Evolutionary conservation across 495 filamentous ascomycete species (phyloP).

Genomic region (Trichoderma virens): DNA sequence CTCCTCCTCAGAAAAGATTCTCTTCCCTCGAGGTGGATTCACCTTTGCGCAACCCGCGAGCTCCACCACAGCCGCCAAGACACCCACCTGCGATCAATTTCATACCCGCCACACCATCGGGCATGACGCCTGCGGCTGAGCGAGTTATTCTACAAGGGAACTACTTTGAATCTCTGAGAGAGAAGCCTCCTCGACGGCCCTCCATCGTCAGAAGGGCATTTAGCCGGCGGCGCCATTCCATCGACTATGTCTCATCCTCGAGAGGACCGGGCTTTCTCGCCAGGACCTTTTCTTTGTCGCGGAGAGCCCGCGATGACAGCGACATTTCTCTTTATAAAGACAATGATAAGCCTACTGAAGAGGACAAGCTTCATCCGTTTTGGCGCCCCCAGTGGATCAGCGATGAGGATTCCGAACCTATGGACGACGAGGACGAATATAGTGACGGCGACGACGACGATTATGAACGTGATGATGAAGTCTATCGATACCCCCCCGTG

Average conservation of each 20-base stretch:
- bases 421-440: constrained; percentile 38
- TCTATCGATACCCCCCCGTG: constrained; percentile 30
- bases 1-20: constrained; percentile 38
- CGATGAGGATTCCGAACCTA: constrained; percentile 33
- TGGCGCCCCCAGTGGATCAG: constrained; percentile 76
- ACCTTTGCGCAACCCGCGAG: constrained; percentile 67
- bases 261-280: constrained; percentile 29
- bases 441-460: constrained; percentile 21
- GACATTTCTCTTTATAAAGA: constrained; percentile 17
- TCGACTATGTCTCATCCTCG: constrained; percentile 38
- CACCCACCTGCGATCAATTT: constrained; percentile 58
- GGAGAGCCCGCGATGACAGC: constrained; percentile 23
- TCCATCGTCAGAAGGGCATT: constrained; percentile 52
- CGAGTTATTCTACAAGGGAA: constrained; percentile 45
- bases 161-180: constrained; percentile 33
- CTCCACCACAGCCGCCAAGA: constrained; percentile 52
- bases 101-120: constrained; percentile 63
- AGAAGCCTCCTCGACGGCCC: constrained; percentile 36
- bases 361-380: constrained; percentile 63
- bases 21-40: constrained; percentile 51
- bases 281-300: constrained; percentile 36
- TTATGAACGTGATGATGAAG: constrained; percentile 18
- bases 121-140: constrained; percentile 46
- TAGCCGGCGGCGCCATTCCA: constrained; percentile 48
- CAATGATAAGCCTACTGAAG: constrained; percentile 36